Evolutionary conservation across 192 early-diverging fungal genomes (phyloP).

Genomic region (Diversispora epigaea): DNA sequence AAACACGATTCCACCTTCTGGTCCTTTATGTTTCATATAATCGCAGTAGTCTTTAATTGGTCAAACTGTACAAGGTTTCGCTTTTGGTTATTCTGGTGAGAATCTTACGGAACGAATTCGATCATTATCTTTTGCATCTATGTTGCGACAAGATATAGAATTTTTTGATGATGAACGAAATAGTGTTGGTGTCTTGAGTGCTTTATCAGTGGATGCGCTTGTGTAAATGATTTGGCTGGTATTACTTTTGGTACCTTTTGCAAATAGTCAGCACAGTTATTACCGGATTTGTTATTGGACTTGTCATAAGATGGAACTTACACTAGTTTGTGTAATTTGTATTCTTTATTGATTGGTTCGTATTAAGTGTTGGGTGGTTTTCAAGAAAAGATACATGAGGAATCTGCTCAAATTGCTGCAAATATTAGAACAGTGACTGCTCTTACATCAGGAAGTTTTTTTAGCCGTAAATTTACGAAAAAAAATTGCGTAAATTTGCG

Average conservation of each 20-base stretch:
- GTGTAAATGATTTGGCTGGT: slow-evolving; percentile 47
- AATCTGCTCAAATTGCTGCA: slow-evolving; percentile 78
- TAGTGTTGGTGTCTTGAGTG: slow-evolving; percentile 73
- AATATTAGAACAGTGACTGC: slow-evolving; percentile 86
- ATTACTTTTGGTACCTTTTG: slow-evolving; percentile 52
- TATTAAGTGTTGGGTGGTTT: too few species aligned
- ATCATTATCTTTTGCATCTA: slow-evolving; percentile 61
- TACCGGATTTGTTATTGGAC: slow-evolving; percentile 59
- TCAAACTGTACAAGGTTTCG: slow-evolving; percentile 32
- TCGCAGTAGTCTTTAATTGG: slow-evolving; percentile 37
- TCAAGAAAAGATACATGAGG: slow-evolving; percentile 62
- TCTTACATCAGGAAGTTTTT: slow-evolving; percentile 69
- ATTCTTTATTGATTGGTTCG: slow-evolving; percentile 57
- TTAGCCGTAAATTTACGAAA: slow-evolving; percentile 58
- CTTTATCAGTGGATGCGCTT: slow-evolving; percentile 77
- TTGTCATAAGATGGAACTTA: slow-evolving; percentile 76
- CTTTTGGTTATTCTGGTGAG: slow-evolving; percentile 59
- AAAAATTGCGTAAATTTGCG: too few species aligned
- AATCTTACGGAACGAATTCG: slow-evolving; percentile 57
- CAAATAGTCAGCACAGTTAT: slow-evolving; percentile 42
- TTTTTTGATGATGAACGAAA: slow-evolving; percentile 82
- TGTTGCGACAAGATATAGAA: slow-evolving; percentile 80
- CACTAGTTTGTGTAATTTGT: slow-evolving; percentile 68
- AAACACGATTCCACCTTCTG: slow-evolving; percentile 42
- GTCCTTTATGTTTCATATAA: slow-evolving; percentile 47